Conservation (phyloP, 2,329 filamentous ascomycete genomes). For the Diaporthe nobilis region DNA sequence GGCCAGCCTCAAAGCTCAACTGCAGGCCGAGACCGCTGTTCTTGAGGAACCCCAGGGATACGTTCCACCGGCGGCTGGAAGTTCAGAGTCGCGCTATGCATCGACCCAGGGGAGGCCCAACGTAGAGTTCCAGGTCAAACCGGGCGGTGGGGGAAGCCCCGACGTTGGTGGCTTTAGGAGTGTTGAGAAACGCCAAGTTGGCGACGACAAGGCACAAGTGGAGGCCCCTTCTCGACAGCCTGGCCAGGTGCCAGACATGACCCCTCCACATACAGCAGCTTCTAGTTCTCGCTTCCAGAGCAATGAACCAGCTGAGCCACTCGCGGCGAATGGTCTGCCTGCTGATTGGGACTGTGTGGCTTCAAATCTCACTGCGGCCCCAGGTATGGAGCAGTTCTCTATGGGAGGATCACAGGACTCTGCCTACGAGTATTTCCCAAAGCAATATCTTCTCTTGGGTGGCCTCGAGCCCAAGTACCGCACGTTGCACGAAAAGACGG, state of each 20-base stretch:
- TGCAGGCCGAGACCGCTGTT: slow-evolving; percentile 50
- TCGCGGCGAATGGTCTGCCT: slow-evolving; percentile 53
- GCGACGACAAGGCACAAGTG: background rate
- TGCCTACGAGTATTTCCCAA: slow-evolving; percentile 81
- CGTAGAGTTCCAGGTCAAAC: slow-evolving; percentile 48
- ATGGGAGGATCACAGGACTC: slow-evolving; percentile 79
- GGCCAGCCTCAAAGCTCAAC: slow-evolving; percentile 54
- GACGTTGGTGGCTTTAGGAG: slow-evolving; percentile 42
- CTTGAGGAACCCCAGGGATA: slow-evolving; percentile 49
- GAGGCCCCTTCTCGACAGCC: background rate
- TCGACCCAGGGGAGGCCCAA: slow-evolving; percentile 42
- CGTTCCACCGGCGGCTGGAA: slow-evolving; percentile 43
- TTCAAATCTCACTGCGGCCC: slow-evolving; percentile 69
- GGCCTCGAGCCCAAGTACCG: slow-evolving; percentile 81
- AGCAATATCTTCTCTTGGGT: slow-evolving; percentile 81
- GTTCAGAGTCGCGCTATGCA: background rate
- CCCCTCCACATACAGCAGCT: background rate
- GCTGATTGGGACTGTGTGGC: slow-evolving; percentile 66
- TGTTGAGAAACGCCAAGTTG: slow-evolving; percentile 29
- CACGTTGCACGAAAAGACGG: slow-evolving; percentile 78
- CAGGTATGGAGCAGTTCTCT: slow-evolving; percentile 64
- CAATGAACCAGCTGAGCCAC: slow-evolving; percentile 43
- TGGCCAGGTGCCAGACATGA: background rate
- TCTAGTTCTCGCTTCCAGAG: slow-evolving; percentile 14
- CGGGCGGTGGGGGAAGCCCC: slow-evolving; percentile 46